Percentiles rank a stretch among this genome's conserved stretches.
These are phyloP conservation scores for Aspergillus ruber DNA, from an alignment of 2,329 filamentous ascomycete species.

Conservation along the genomic window DNA sequence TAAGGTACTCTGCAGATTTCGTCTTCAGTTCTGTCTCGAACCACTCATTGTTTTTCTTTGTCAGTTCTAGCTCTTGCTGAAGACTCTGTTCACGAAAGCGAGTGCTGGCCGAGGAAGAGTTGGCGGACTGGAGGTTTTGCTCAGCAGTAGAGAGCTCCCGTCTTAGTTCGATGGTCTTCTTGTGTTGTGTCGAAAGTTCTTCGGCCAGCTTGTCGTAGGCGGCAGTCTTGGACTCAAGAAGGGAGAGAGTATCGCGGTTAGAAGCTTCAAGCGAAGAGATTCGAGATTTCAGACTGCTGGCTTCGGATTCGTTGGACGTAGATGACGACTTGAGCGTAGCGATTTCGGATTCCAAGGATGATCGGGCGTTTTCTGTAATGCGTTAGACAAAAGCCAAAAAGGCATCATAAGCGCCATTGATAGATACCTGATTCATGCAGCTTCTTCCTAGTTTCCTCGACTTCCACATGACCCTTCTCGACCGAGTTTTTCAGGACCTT, in stretches of 20 bases:
- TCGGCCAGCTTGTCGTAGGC: conserved; percentile 80
- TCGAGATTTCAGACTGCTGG: conserved; percentile 70
- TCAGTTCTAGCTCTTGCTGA: conserved; percentile 81
- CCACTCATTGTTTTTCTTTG: conserved; percentile 89
- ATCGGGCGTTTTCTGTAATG: conserved; percentile 63
- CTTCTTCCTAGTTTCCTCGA: conserved; percentile 73
- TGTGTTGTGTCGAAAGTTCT: conserved; percentile 81
- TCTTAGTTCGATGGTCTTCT: conserved; percentile 76
- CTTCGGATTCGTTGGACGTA: conserved; percentile 58
- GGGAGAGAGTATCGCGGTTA: conserved; percentile 80
- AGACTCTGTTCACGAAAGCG: conserved; percentile 88
- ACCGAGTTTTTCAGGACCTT: conserved; percentile 74
- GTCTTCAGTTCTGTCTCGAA: conserved; percentile 86
- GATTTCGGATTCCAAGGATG: conserved; percentile 73
- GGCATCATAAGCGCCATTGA: neutral
- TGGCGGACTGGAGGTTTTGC: conserved; percentile 74
- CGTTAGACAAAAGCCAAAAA: conserved; percentile 11
- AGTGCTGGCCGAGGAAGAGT: conserved; percentile 70
- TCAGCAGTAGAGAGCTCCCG: conserved; percentile 77
- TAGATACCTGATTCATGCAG: conserved; percentile 70
- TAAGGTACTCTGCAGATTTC: conserved; percentile 78
- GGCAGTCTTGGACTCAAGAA: conserved; percentile 82
- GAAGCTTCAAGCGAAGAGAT: conserved; percentile 83
- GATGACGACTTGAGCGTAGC: conserved; percentile 69
- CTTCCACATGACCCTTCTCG: conserved; percentile 76